Evolutionary conservation across 2,329 filamentous ascomycete species (phyloP), one percentile per base, ranked within the genome.

Genomic region (Ophiognomonia clavigignenti-juglandacearum): DNA sequence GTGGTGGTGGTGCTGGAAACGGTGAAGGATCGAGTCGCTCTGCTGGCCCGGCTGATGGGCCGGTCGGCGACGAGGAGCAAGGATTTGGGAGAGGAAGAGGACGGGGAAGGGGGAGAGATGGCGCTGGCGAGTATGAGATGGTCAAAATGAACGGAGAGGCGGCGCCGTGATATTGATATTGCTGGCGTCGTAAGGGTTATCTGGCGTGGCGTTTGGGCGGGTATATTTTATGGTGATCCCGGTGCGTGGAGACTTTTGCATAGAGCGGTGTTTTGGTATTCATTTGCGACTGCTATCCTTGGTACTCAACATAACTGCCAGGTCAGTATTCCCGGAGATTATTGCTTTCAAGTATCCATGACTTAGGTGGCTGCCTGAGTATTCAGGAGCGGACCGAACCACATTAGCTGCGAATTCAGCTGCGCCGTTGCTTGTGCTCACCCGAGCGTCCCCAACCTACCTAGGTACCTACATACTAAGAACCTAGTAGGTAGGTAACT

Each of bases 51-150:
- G 57, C 57, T 18, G 59, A 55, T 0, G 52, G 47, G 38, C 45
- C 50, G n/a, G 56, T 40, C 11, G 64, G 56, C 4, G 69, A 72
- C 29, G 74, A 74, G 47, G 75, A 77, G 48, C 68, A 71, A 56
- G 77, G 73, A 5, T 74, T 75, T 52, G 63, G 67, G 5, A 62
- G 74, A 40, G 77, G 77, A 0, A 63, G 74, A 24, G 72, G 73
- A 0, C 66, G 76, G 32, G 78, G 74, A 0, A 68, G 78, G 47
- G 74, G 74, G 1, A 67, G 73, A 43, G 77, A 80, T 53, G 74
- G 74, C 0, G 72, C 66, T 1, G 78, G 75, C 11, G 78, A 80
- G 52, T 86, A 86, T 63, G 83, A 86, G 63, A 84, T 86, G 80
- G 75, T 77, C 9, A 68, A 70, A 34, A 69, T 81, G 59, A 74